Percentiles rank a stretch among this genome's conserved stretches.
Conservation (phyloP, 1,139 yeast species). For the Yarrowia galli region DNA sequence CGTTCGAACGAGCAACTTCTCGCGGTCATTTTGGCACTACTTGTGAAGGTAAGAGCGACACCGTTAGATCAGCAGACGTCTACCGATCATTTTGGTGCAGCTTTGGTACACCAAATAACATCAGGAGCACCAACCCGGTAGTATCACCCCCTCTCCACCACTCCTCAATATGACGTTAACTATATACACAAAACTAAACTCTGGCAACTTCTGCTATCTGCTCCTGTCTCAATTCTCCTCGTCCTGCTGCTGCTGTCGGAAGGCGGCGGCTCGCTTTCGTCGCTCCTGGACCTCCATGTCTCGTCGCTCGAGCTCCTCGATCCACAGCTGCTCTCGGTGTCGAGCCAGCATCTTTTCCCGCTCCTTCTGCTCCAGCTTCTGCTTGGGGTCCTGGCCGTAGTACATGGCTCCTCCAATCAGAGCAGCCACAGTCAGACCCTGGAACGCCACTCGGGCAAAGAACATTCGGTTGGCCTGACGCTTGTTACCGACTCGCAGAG, state of each 20-base stretch:
- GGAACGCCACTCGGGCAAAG: slow-evolving; percentile 88
- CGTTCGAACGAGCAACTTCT: no score
- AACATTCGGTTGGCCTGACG: slow-evolving; percentile 83
- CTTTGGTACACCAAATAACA: no score
- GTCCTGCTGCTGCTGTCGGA: slow-evolving; percentile 1
- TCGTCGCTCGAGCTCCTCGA: slow-evolving; percentile 87
- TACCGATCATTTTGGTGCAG: no score
- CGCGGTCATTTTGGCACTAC: no score
- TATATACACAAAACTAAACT: slow-evolving; percentile 36
- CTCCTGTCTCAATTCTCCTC: slow-evolving; percentile 5
- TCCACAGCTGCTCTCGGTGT: slow-evolving; percentile 85
- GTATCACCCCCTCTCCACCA: no score
- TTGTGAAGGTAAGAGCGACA: no score
- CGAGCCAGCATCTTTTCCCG: slow-evolving; percentile 77
- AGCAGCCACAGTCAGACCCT: slow-evolving; percentile 81
- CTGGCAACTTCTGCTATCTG: neutral
- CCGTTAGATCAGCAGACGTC: no score
- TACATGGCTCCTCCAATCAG: slow-evolving; percentile 76
- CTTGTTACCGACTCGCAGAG: slow-evolving; percentile 75
- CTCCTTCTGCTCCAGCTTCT: slow-evolving; percentile 66
- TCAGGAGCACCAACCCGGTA: no score
- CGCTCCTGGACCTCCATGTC: slow-evolving; percentile 69
- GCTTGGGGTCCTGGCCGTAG: slow-evolving; percentile 62
- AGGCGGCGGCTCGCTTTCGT: slow-evolving; percentile 44
- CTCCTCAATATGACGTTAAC: slow-evolving; percentile 17